Percentiles rank a stretch among this genome's conserved stretches.
phyloP scores from a whole-genome alignment of 768 basidiomycete species.

The Lactifluus rugatus region DNA sequence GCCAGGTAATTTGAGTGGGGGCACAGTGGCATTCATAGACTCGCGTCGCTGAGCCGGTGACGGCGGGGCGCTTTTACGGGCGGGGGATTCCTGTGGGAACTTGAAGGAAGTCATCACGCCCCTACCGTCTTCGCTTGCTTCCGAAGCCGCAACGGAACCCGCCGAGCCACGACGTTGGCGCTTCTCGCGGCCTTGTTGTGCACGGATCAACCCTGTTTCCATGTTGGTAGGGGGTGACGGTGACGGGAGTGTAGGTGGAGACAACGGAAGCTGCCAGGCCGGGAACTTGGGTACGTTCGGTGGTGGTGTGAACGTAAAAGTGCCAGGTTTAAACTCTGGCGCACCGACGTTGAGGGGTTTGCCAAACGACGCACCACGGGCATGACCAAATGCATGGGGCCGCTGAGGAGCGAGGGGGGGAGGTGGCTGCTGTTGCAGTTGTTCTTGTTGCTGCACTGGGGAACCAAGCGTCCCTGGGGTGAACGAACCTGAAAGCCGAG shows the following conservation, averaged over 20 bases:
- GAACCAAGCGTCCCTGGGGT: conserved; percentile 24
- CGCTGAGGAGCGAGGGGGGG: neutral
- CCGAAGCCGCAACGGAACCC: conserved; percentile 28
- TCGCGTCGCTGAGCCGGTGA: conserved; percentile 23
- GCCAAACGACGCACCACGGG: conserved; percentile 39
- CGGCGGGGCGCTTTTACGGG: conserved; percentile 39
- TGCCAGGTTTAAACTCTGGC: conserved; percentile 68
- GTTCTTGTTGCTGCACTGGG: conserved; percentile 23
- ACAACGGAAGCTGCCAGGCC: conserved; percentile 22
- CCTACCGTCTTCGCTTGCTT: conserved; percentile 44
- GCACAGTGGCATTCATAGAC: conserved; percentile 36
- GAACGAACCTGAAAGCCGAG: conserved; percentile 29
- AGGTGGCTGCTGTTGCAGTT: conserved; percentile 22
- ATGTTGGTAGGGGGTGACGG: conserved; percentile 22
- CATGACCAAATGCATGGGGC: conserved; percentile 23
- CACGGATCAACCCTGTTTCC: conserved; percentile 25
- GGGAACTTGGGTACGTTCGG: conserved; percentile 54
- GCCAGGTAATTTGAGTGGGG: conserved; percentile 63
- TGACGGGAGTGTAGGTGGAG: conserved; percentile 29
- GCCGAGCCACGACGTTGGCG: conserved; percentile 52
- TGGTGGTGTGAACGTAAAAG: conserved; percentile 72
- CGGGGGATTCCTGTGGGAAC: conserved; percentile 56
- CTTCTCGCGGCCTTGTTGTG: conserved; percentile 72
- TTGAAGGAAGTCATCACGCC: conserved; percentile 57
- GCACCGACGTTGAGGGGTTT: conserved; percentile 74